Conservation (phyloP, 1,284 basidiomycete genomes). For the Mycosarcoma mackinlayi region DNA sequence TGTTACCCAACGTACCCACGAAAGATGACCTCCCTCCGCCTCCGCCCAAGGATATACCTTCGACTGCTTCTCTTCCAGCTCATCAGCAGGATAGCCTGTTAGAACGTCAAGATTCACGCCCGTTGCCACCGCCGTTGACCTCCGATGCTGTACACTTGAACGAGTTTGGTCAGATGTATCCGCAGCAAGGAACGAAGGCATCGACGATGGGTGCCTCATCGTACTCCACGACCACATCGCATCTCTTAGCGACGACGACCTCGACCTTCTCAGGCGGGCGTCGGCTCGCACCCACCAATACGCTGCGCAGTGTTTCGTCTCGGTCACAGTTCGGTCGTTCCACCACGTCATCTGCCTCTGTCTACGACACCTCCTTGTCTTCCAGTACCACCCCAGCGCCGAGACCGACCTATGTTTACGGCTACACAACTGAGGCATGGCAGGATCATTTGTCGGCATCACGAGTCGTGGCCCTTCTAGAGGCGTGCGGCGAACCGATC, state of each 20-base stretch:
- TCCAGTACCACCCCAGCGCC: not conserved
- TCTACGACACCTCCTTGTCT: slow-evolving; percentile 7
- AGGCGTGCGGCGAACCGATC: slow-evolving; percentile 55
- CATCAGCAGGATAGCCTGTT: not conserved
- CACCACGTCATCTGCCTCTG: not conserved
- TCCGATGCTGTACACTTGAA: no score
- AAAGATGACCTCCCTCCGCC: slow-evolving; percentile 37
- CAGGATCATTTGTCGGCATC: slow-evolving; percentile 53
- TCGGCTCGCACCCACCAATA: slow-evolving; percentile 4
- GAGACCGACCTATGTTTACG: slow-evolving; percentile 42
- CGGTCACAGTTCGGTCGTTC: slow-evolving; percentile 5
- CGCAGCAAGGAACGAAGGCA: not conserved
- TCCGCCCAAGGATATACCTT: slow-evolving; percentile 15
- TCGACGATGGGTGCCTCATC: slow-evolving; percentile 16
- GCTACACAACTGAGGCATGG: slow-evolving; percentile 58
- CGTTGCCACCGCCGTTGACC: slow-evolving; percentile 1
- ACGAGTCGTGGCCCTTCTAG: slow-evolving; percentile 44
- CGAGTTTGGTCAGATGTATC: slow-evolving; percentile 28
- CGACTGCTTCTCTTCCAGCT: not conserved
- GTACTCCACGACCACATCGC: not conserved
- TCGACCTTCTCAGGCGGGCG: slow-evolving; percentile 8
- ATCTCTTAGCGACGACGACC: slow-evolving; percentile 6
- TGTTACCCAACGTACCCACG: slow-evolving; percentile 35
- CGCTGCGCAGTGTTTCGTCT: slow-evolving; percentile 9
- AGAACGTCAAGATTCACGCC: slow-evolving; percentile 5